Percentiles rank a stretch among this genome's conserved stretches.
Evolutionary conservation across 352 stramenopile genomes (phyloP).

Genomic region (Vaucheria bursata): DNA sequence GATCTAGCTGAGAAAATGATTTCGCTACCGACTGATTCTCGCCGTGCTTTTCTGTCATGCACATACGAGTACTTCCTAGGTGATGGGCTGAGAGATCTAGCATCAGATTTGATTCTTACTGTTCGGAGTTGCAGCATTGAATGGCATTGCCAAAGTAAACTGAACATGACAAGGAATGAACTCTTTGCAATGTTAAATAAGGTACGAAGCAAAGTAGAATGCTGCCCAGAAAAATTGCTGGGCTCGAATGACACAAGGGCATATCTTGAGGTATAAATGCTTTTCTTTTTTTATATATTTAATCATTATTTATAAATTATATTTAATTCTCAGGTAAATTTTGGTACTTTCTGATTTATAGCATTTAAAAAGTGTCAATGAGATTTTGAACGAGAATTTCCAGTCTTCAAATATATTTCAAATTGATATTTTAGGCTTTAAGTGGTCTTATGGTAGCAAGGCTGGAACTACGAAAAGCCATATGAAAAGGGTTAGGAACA

Average conservation of each 20-base stretch:
- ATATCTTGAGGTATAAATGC: background rate
- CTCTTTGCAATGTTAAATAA: constrained; percentile 17
- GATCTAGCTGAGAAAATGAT: background rate
- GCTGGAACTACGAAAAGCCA: too few species aligned
- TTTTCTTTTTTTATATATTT: too few species aligned
- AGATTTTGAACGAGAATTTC: too few species aligned
- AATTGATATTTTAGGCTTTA: too few species aligned
- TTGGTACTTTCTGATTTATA: too few species aligned
- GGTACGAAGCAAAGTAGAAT: constrained; percentile 24
- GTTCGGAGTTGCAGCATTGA: constrained; percentile 18
- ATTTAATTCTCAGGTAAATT: too few species aligned
- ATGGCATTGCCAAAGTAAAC: constrained; percentile 20
- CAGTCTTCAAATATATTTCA: too few species aligned
- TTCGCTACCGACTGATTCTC: constrained; percentile 27
- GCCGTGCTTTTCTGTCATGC: constrained; percentile 25
- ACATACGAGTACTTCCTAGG: constrained; percentile 37
- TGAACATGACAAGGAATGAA: constrained; percentile 16
- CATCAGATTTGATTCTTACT: constrained; percentile 6
- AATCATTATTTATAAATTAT: too few species aligned
- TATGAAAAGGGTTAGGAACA: too few species aligned
- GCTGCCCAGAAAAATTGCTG: background rate
- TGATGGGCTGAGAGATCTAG: constrained; percentile 14
- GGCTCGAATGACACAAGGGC: background rate
- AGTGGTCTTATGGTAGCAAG: too few species aligned
- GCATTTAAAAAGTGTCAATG: too few species aligned